Conservation (phyloP, 768 basidiomycete species). For the Suillus hirtellus region DNA sequence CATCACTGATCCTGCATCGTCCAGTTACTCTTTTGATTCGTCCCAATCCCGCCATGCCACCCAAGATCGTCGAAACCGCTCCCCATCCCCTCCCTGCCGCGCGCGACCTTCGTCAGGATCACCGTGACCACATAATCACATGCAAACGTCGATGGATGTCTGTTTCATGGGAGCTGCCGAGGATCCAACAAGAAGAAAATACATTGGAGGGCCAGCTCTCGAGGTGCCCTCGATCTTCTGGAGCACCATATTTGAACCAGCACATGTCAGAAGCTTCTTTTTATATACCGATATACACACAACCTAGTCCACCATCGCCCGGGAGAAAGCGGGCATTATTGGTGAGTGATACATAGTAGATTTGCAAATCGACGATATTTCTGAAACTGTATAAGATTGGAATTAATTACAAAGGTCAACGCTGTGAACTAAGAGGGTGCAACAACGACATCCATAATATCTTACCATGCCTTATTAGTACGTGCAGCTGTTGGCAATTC, state of each 20-base stretch:
- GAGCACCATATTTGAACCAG: not conserved
- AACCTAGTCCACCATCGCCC: not conserved
- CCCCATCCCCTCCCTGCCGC: no score
- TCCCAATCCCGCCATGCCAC: not conserved
- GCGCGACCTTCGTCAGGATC: not conserved
- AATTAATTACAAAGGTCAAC: constrained; percentile 5
- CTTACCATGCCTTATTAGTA: not conserved
- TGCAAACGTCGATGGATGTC: not conserved
- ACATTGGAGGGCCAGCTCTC: not conserved
- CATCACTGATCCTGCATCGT: no score
- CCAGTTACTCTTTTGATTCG: not conserved
- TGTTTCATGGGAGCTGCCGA: not conserved
- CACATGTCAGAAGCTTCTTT: not conserved
- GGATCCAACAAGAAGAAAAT: not conserved
- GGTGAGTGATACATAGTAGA: not conserved
- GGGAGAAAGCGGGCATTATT: not conserved
- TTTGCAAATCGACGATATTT: not conserved
- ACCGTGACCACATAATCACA: no score
- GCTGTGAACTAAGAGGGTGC: not conserved
- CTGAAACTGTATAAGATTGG: not conserved
- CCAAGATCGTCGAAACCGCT: not conserved
- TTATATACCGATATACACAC: not conserved
- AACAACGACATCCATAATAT: constrained; percentile 2
- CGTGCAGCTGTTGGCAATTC: not conserved
- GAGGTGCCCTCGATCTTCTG: not conserved